Evolutionary conservation across 345 rosid species (phyloP), one percentile per base, ranked within the genome.

Genomic region (Heritiera fomes): DNA sequence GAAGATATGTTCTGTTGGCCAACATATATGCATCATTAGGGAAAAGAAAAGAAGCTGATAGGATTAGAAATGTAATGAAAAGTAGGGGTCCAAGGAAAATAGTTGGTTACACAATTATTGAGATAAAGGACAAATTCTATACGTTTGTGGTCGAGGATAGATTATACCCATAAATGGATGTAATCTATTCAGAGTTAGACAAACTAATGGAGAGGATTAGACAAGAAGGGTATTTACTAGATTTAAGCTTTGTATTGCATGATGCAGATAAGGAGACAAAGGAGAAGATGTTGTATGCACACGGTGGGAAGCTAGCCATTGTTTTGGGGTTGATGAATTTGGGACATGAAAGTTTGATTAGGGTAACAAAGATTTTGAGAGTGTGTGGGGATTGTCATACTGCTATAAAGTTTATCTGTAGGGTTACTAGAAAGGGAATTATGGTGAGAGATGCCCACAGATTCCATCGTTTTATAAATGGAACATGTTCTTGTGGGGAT

Each of bases 231-330:
- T 69, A 78, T 50, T 20, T 60, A 17, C 75, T 75, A n/a, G 75
- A 77, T 77, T 45, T 69, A 75, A 62, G 89, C 80, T 87, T 89
- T 81, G 97, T 88, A 69, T 79, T 94, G 79, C 97, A 90, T 61
- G 98, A 93, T 78, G 91, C 90, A 40, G 97, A 94, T 13, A 97
- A 87, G 14, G 96, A 93, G 86, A 95, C 91, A 82, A 94, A 90
- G 82, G 78, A 83, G 34, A 83, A 90, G 58, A 88, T 84, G 80
- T 74, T 91, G 78, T 58, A 61, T 58, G 53, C 52, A 40, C 94
- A 23, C 73, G 91, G 93, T 17, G 94, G 90, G 83, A 90, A 88
- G 82, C 79, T 91, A 23, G 97, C 97, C 1, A 89, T 94, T 23
- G 95, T 95, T 55, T 94, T 86, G 82, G 97, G 98, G 23, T 91